phyloP scores from a whole-genome alignment of 176 grass and related monocot species.

The Chrysopogon serrulatus region DNA sequence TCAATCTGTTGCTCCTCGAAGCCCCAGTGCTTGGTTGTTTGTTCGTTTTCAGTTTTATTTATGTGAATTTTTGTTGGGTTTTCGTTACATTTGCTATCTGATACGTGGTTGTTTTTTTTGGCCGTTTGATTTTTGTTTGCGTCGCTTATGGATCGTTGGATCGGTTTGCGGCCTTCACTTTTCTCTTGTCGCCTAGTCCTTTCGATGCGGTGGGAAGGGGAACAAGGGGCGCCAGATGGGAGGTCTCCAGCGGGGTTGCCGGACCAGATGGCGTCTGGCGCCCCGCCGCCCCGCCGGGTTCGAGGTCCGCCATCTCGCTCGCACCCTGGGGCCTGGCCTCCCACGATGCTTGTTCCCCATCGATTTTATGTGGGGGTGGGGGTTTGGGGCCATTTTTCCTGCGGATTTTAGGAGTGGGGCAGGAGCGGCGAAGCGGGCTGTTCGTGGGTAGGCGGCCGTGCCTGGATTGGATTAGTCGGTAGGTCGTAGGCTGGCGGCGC shows the following conservation, averaged over 20 bases:
- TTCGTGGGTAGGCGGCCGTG: neutral
- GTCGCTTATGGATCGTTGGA: too few relatives aligned
- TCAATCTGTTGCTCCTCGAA: too few relatives aligned
- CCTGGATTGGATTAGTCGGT: neutral
- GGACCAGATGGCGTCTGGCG: slow-evolving; percentile 52
- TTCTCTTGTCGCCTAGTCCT: too few relatives aligned
- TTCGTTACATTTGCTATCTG: too few relatives aligned
- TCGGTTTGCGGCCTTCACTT: too few relatives aligned
- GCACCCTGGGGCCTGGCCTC: neutral
- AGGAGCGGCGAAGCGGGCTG: neutral
- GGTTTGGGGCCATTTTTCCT: neutral
- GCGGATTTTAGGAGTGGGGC: neutral
- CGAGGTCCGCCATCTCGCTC: slow-evolving; percentile 30
- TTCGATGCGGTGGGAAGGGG: too few relatives aligned
- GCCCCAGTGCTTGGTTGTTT: too few relatives aligned
- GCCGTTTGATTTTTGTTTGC: too few relatives aligned
- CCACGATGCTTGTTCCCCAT: neutral
- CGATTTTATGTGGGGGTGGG: too few relatives aligned
- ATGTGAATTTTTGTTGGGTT: too few relatives aligned
- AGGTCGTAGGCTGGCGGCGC: neutral
- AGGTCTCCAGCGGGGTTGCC: slow-evolving; percentile 16
- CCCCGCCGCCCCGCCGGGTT: slow-evolving; percentile 11
- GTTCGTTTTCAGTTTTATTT: too few relatives aligned
- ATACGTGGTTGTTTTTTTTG: too few relatives aligned
- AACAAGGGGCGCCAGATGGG: slow-evolving; percentile 30